Conservation (phyloP, 176 grass and related monocot species). For the Coix lacrymajobi region DNA sequence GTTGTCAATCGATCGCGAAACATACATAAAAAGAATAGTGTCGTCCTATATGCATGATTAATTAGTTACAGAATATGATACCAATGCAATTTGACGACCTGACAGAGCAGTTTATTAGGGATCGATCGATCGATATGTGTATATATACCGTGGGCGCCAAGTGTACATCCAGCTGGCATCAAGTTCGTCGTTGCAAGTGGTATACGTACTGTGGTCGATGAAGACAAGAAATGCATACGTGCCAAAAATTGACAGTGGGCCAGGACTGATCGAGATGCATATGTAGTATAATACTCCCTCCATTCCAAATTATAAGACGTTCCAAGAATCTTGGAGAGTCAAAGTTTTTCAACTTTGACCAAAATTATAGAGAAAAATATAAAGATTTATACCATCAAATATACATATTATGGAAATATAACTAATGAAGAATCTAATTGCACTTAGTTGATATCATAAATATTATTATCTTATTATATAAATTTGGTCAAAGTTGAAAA, state of each 20-base stretch:
- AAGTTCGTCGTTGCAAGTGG: background rate
- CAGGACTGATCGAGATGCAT: background rate
- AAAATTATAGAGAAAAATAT: too few species aligned
- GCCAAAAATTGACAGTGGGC: background rate
- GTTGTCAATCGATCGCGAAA: background rate
- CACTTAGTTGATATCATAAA: too few species aligned
- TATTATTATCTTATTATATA: too few species aligned
- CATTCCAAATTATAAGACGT: too few species aligned
- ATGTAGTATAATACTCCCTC: background rate
- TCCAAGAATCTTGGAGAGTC: too few species aligned
- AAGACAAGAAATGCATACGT: background rate
- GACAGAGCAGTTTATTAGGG: background rate
- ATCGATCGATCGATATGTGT: background rate
- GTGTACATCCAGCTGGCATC: background rate
- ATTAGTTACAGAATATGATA: background rate
- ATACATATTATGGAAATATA: too few species aligned
- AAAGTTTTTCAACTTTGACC: too few species aligned
- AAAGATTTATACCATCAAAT: too few species aligned
- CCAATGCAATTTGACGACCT: background rate
- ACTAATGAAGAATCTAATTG: too few species aligned
- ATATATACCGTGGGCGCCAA: background rate
- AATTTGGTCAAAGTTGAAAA: too few species aligned
- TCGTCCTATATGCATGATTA: background rate
- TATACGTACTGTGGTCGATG: background rate
- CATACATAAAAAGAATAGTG: background rate